These are phyloP conservation scores for Coemansia sp. DNA, from an alignment of 192 early-diverging fungal genomes.

Conservation along the genomic window DNA sequence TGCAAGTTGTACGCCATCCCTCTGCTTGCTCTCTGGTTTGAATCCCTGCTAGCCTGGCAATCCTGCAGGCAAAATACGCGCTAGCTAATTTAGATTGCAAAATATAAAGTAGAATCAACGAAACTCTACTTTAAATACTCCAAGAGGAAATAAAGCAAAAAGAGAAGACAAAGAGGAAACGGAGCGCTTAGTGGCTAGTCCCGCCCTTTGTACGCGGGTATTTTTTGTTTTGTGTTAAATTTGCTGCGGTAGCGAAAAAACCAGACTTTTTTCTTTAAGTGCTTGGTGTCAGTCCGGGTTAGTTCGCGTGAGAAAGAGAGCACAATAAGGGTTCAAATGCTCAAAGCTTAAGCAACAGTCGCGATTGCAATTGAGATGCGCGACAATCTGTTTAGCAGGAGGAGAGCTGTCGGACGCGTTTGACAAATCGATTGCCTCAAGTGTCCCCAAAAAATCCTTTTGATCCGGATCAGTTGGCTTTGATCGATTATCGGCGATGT, in stretches of 20 bases:
- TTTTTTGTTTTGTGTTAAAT: slow-evolving; percentile 3
- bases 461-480: not conserved
- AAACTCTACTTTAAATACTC: slow-evolving; percentile 1
- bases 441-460: not conserved
- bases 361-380: not conserved
- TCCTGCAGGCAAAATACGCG: slow-evolving; percentile 1
- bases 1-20: slow-evolving; percentile 39
- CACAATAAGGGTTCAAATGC: not conserved
- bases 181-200: not conserved
- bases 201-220: not conserved
- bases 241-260: not conserved
- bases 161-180: slow-evolving; percentile 1
- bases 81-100: not conserved
- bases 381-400: not conserved
- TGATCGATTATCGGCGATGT: not conserved
- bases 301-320: not conserved
- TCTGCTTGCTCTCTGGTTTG: slow-evolving; percentile 2
- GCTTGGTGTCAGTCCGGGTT: not conserved
- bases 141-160: slow-evolving; percentile 9
- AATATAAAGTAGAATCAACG: not conserved
- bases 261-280: not conserved
- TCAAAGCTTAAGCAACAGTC: slow-evolving; percentile 1
- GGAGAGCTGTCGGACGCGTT: not conserved
- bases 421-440: not conserved
- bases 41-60: slow-evolving; percentile 10